Percentiles rank a stretch among this genome's conserved stretches.
Evolutionary conservation across 1,284 basidiomycete species (phyloP).

Genomic region (Microbotryum scabiosae): DNA sequence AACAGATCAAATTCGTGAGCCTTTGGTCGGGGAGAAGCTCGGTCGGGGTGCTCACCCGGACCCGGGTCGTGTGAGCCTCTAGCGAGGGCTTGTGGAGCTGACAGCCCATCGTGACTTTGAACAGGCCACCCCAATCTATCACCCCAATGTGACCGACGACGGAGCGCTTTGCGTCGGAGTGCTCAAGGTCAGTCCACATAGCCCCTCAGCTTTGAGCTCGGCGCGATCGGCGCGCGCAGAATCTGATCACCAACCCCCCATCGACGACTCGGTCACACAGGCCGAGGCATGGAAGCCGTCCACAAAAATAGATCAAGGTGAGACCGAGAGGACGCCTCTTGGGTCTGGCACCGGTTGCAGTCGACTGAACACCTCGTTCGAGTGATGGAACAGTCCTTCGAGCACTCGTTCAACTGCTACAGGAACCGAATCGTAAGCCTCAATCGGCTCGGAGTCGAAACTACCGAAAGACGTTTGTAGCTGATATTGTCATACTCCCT

Average conservation of each 20-base stretch:
- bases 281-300: slow-evolving; percentile 72
- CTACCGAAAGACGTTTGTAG: too few relatives aligned
- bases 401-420: slow-evolving; percentile 33
- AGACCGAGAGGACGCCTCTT: neutral
- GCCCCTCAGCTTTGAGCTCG: neutral
- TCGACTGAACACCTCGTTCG: neutral
- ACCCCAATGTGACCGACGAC: slow-evolving; percentile 86
- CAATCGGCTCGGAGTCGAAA: neutral
- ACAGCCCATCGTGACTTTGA: neutral
- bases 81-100: neutral
- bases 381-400: slow-evolving; percentile 26
- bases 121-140: slow-evolving; percentile 68
- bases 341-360: neutral
- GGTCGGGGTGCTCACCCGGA: too few relatives aligned
- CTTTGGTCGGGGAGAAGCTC: neutral
- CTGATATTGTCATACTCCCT: too few relatives aligned
- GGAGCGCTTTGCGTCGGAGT: slow-evolving; percentile 52
- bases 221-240: neutral
- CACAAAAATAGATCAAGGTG: slow-evolving; percentile 52
- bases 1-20: slow-evolving; percentile 34
- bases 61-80: too few relatives aligned
- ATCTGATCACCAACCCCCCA: neutral
- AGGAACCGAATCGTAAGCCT: slow-evolving; percentile 32
- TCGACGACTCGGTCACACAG: neutral
- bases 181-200: slow-evolving; percentile 43